These are phyloP conservation scores for Exophiala lecanii-corni DNA, from an alignment of 2,329 filamentous ascomycete genomes.

Conservation along the genomic window DNA sequence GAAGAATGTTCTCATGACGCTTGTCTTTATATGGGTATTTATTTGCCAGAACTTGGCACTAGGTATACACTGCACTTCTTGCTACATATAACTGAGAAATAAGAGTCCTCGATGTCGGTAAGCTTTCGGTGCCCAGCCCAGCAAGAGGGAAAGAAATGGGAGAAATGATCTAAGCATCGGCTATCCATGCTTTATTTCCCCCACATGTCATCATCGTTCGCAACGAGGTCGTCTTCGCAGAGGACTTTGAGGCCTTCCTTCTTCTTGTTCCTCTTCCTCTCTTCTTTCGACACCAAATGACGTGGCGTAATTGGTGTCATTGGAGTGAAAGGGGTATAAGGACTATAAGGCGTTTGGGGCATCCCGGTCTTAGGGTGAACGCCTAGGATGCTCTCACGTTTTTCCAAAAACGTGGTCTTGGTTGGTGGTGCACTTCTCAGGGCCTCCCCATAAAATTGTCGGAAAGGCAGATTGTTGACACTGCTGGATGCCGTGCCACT, in stretches of 20 bases:
- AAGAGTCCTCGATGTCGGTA: too few species aligned
- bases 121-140: neutral
- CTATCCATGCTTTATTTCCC: conserved; percentile 26
- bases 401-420: conserved; percentile 46
- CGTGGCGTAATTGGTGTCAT: conserved; percentile 45
- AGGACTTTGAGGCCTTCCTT: conserved; percentile 42
- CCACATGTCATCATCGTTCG: conserved; percentile 45
- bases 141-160: neutral
- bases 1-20: neutral
- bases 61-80: neutral
- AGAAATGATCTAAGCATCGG: neutral
- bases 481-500: conserved; percentile 24
- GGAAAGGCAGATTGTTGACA: conserved; percentile 40
- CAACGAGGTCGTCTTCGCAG: conserved; percentile 44
- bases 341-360: conserved; percentile 45
- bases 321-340: conserved; percentile 49
- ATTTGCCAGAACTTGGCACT: neutral
- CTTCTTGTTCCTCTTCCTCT: conserved; percentile 39
- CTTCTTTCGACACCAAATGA: conserved; percentile 40
- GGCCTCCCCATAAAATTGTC: conserved; percentile 37
- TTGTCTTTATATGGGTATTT: neutral
- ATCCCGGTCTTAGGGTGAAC: conserved; percentile 43
- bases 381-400: conserved; percentile 33
- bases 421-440: conserved; percentile 42
- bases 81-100: too few species aligned